phyloP scores from a whole-genome alignment of 1,284 basidiomycete species.

The Boletus sp. region DNA sequence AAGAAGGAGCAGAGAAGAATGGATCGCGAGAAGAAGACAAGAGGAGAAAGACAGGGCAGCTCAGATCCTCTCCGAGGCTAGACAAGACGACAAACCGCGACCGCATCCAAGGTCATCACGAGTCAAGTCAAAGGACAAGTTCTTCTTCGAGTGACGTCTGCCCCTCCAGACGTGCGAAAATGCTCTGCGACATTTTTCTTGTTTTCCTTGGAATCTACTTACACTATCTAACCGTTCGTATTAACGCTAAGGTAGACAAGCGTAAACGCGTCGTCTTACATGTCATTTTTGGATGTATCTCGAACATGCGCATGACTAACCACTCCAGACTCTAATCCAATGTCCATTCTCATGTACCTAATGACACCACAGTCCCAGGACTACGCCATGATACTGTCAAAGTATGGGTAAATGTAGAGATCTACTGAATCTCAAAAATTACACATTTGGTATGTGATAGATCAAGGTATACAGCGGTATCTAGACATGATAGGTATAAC shows the following conservation, averaged over 20 bases:
- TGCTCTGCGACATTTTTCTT: constrained; percentile 1
- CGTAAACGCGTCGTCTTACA: constrained; percentile 9
- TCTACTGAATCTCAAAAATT: constrained; percentile 1
- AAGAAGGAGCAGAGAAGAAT: constrained; percentile 44
- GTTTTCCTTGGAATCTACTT: not conserved
- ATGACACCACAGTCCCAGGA: not conserved
- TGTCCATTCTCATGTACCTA: constrained; percentile 15
- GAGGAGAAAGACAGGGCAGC: constrained; percentile 40
- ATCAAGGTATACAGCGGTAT: constrained; percentile 12
- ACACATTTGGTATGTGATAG: constrained; percentile 10
- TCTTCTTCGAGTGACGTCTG: constrained; percentile 39
- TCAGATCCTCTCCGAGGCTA: constrained; percentile 27
- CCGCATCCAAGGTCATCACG: constrained; percentile 19
- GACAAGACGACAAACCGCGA: constrained; percentile 22
- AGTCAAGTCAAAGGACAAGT: constrained; percentile 33
- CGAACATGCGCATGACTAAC: not conserved
- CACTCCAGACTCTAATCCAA: constrained; percentile 6
- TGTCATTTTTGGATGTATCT: constrained; percentile 2
- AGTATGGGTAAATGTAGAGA: not conserved
- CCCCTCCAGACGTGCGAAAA: constrained; percentile 17
- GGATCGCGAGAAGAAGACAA: constrained; percentile 38
- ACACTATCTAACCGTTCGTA: not conserved
- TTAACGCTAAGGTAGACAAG: constrained; percentile 1
- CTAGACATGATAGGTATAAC: constrained; percentile 13
- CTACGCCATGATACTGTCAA: constrained; percentile 12